Evolutionary conservation across 768 basidiomycete genomes (phyloP), one percentile per base, ranked within the genome.

Genomic region (Chalciporus chontae): DNA sequence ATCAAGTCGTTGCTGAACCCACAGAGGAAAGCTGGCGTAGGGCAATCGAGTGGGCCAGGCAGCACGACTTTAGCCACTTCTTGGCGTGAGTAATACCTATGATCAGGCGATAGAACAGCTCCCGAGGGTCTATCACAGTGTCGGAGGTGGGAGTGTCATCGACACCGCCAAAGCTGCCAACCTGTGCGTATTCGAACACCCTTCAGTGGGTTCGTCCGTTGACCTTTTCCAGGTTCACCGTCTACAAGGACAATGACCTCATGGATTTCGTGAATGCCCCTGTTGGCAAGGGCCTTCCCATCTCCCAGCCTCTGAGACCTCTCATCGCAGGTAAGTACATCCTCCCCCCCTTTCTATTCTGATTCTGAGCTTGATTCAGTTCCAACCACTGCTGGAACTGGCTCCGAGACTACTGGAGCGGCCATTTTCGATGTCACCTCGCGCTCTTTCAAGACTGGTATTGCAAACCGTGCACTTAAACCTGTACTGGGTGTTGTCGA

Each of bases 251-350:
- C 55, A 81, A 90, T 1, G 90, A 96, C 62, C 73, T 97, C 9
- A 87, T 94, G 73, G 95, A 98, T 66, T 98, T 95, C 67, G 90
- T 97, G 69, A 98, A 97, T 63, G 94, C 95, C 1, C 95, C 95
- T 0, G 76, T 97, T 46, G 95, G 95, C 38, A 94, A 92, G 69
- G 94, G 94, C 5, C 75, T 85, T 34, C 90, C 94, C 3, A 86
- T 98, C 54, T 72, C 78, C 3, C 73, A 88, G 63, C 71, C 75
- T 15, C 74, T 98, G 19, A 73, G 82, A 8, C 95, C 95, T 13
- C 74, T 98, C 41, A 95, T 95, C 52, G 92, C 92, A 39, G 76
- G 93, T 69, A 50, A 52, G 74, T 63, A 8, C 18, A 26, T 6
- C 41, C n/a, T 9, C 19, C 2, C 4, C 42, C 34, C 19, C 40